Evolutionary conservation across 1,139 yeast genomes (phyloP).

Genomic region (Yarrowia galli): DNA sequence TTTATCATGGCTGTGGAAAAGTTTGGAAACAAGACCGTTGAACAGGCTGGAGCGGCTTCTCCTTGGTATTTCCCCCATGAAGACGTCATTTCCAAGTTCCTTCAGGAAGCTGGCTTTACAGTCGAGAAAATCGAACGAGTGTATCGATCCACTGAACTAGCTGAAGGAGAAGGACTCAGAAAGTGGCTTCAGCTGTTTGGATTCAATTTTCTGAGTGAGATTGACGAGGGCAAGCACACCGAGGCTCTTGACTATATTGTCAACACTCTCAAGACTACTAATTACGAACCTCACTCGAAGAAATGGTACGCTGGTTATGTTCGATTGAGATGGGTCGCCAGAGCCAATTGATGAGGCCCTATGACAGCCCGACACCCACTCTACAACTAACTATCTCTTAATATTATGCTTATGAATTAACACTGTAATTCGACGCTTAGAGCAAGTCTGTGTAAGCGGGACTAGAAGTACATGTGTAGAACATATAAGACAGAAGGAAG

Average conservation of each 20-base stretch:
- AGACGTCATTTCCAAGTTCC: constrained; percentile 40
- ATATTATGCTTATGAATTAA: constrained; percentile 6
- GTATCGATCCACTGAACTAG: constrained; percentile 44
- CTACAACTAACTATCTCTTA: background rate
- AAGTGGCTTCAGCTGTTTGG: constrained; percentile 45
- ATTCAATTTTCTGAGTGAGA: constrained; percentile 42
- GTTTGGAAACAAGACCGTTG: constrained; percentile 40
- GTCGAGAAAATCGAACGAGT: constrained; percentile 43
- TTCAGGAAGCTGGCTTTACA: constrained; percentile 43
- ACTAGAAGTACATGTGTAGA: too few species aligned
- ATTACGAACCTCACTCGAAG: constrained; percentile 17
- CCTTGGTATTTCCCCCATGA: constrained; percentile 45
- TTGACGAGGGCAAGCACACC: constrained; percentile 21
- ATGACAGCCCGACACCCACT: too few species aligned
- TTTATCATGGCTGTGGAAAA: constrained; percentile 41
- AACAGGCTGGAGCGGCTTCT: constrained; percentile 38
- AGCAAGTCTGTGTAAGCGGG: too few species aligned
- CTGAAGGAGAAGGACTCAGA: constrained; percentile 42
- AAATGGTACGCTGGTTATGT: constrained; percentile 35
- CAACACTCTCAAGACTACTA: constrained; percentile 16
- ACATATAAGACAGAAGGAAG: too few species aligned
- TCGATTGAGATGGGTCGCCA: constrained; percentile 33
- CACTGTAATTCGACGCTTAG: too few species aligned
- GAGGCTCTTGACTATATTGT: constrained; percentile 25
- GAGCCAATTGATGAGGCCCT: background rate